Percentiles rank a stretch among this genome's conserved stretches.
Conservation (phyloP, 805 yeast species). For the Debaryomyces tyrocola region DNA sequence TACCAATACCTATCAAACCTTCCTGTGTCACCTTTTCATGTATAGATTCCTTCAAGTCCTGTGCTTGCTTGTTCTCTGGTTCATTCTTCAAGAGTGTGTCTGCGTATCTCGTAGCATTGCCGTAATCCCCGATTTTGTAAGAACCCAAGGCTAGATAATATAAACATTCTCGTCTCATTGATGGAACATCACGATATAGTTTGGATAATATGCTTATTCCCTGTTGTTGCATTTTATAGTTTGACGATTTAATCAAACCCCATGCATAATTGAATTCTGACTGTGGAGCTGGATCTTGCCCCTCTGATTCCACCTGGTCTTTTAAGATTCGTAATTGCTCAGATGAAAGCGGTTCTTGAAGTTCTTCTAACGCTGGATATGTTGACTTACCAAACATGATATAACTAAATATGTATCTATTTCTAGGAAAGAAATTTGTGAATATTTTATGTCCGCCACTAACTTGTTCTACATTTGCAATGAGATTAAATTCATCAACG, state of each 20-base stretch:
- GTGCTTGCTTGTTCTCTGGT: constrained; percentile 81
- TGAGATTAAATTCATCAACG: neutral
- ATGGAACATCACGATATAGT: constrained; percentile 72
- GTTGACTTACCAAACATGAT: constrained; percentile 10
- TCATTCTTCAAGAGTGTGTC: constrained; percentile 77
- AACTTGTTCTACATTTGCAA: too few species aligned
- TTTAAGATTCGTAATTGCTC: constrained; percentile 76
- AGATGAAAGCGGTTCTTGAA: constrained; percentile 56
- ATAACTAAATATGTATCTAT: neutral
- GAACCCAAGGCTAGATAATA: constrained; percentile 88
- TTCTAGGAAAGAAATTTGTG: too few species aligned
- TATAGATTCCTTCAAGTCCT: constrained; percentile 67
- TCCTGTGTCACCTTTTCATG: constrained; percentile 85
- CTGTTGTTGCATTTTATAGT: constrained; percentile 63
- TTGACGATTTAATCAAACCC: constrained; percentile 81
- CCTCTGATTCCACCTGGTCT: constrained; percentile 76
- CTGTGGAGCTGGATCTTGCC: constrained; percentile 77
- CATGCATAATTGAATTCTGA: constrained; percentile 93
- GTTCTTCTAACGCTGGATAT: constrained; percentile 45
- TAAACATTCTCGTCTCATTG: constrained; percentile 83
- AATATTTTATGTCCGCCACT: too few species aligned
- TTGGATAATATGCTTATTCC: constrained; percentile 78
- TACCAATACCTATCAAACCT: constrained; percentile 84
- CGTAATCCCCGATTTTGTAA: constrained; percentile 82
- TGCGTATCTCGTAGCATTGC: constrained; percentile 81